Evolutionary conservation across 768 basidiomycete genomes (phyloP).

Genomic region (Mycena filopes): DNA sequence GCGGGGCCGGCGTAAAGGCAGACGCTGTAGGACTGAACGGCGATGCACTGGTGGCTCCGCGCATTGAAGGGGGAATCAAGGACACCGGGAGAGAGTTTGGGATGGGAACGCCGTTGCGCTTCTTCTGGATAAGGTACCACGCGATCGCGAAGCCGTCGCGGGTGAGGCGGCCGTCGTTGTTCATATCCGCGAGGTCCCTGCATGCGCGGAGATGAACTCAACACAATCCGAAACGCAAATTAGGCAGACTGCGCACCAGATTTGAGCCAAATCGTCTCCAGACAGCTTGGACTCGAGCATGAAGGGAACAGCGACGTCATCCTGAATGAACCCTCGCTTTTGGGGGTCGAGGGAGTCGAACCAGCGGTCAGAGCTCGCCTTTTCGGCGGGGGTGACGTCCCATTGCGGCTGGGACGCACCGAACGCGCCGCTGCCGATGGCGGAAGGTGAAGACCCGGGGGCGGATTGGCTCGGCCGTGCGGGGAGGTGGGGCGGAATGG

Average conservation of each 20-base stretch:
- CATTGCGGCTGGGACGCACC: conserved; percentile 56
- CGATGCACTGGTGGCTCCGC: conserved; percentile 54
- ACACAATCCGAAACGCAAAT: not conserved
- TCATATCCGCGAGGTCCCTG: conserved; percentile 95
- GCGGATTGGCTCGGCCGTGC: conserved; percentile 47
- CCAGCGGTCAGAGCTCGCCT: conserved; percentile 77
- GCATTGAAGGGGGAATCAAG: conserved; percentile 86
- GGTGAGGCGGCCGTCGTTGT: conserved; percentile 86
- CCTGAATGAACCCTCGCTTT: conserved; percentile 85
- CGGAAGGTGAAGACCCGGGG: conserved; percentile 38
- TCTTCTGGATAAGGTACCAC: conserved; percentile 91
- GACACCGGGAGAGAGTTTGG: conserved; percentile 75
- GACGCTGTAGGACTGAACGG: conserved; percentile 44
- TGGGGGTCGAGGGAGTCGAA: conserved; percentile 86
- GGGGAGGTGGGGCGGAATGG: conserved; percentile 47
- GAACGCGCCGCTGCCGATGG: conserved; percentile 41
- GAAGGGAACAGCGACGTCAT: conserved; percentile 95
- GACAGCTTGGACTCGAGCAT: conserved; percentile 90
- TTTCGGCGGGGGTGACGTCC: conserved; percentile 88
- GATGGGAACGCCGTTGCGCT: conserved; percentile 81
- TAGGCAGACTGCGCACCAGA: conserved; percentile 73
- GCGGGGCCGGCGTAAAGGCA: conserved; percentile 43
- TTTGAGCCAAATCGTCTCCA: conserved; percentile 84
- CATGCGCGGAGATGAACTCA: conserved; percentile 16
- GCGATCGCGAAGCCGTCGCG: conserved; percentile 96